phyloP scores from a whole-genome alignment of 805 yeast species.

The Wickerhamomyces kurtzmanii region DNA sequence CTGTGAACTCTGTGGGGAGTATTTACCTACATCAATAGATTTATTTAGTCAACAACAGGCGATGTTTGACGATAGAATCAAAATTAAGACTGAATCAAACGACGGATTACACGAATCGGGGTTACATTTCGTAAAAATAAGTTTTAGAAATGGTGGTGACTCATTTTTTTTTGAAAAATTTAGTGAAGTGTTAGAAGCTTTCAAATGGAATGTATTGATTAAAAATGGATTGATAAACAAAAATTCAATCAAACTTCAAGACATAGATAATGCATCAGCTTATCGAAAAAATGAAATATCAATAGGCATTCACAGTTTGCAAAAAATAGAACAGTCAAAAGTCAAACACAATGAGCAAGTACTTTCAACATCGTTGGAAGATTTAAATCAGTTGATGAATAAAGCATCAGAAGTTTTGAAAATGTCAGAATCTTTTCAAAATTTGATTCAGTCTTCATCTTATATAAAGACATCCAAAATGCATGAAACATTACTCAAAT shows the following conservation, averaged over 20 bases:
- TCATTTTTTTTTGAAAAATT: slow-evolving; percentile 38
- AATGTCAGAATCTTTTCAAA: slow-evolving; percentile 32
- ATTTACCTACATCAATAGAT: slow-evolving; percentile 19
- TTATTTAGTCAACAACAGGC: slow-evolving; percentile 8
- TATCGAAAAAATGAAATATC: slow-evolving; percentile 11
- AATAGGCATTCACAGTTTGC: slow-evolving; percentile 69
- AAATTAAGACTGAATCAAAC: slow-evolving; percentile 18
- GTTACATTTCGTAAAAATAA: slow-evolving; percentile 41
- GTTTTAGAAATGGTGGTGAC: slow-evolving; percentile 71
- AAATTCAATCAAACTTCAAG: slow-evolving; percentile 4
- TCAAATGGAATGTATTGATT: slow-evolving; percentile 35
- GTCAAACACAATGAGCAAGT: slow-evolving; percentile 50
- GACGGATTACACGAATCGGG: slow-evolving; percentile 15
- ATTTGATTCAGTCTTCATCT: slow-evolving; percentile 13
- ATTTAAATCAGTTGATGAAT: slow-evolving; percentile 66
- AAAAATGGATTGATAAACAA: slow-evolving; percentile 22
- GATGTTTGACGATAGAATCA: slow-evolving; percentile 21
- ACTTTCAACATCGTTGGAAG: slow-evolving; percentile 62
- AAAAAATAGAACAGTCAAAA: slow-evolving; percentile 42
- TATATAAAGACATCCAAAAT: slow-evolving; percentile 7
- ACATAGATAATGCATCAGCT: slow-evolving; percentile 1
- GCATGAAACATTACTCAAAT: slow-evolving; percentile 6
- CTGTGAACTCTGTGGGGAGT: slow-evolving; percentile 85
- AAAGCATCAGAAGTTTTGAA: slow-evolving; percentile 65
- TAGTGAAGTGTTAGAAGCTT: slow-evolving; percentile 31